phyloP scores from a whole-genome alignment of 2,329 filamentous ascomycete genomes.

The Clarireedia homoeocarpa region DNA sequence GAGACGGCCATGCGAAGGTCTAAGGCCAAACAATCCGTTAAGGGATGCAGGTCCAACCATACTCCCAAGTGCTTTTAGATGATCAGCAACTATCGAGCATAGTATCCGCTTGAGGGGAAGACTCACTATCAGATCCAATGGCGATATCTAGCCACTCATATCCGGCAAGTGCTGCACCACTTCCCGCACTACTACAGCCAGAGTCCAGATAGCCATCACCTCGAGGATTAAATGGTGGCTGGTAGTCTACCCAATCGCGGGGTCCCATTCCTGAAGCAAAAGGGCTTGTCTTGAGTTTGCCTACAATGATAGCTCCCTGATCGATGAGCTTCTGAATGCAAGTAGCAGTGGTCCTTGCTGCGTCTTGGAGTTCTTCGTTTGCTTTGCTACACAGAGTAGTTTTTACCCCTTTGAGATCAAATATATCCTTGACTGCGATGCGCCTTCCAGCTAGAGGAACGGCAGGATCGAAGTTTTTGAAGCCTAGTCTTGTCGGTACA shows the following conservation, averaged over 20 bases:
- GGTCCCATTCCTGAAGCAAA: slow-evolving; percentile 30
- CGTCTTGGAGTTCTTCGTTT: slow-evolving; percentile 43
- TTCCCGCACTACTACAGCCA: slow-evolving; percentile 39
- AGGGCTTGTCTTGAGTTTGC: slow-evolving; percentile 43
- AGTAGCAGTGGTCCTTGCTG: slow-evolving; percentile 38
- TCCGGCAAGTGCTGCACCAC: slow-evolving; percentile 34
- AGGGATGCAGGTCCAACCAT: slow-evolving; percentile 16
- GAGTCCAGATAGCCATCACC: slow-evolving; percentile 40
- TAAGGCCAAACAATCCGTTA: slow-evolving; percentile 15
- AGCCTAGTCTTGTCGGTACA: slow-evolving; percentile 1
- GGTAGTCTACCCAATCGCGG: slow-evolving; percentile 37
- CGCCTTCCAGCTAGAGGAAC: slow-evolving; percentile 49
- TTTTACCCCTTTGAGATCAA: slow-evolving; percentile 45
- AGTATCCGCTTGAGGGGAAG: neutral
- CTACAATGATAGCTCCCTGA: slow-evolving; percentile 47
- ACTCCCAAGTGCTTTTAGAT: slow-evolving; percentile 12
- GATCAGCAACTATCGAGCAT: neutral
- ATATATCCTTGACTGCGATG: slow-evolving; percentile 56
- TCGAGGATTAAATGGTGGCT: slow-evolving; percentile 33
- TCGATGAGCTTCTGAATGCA: slow-evolving; percentile 48
- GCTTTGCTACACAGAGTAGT: slow-evolving; percentile 49
- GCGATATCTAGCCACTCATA: slow-evolving; percentile 43
- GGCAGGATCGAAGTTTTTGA: neutral
- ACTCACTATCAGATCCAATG: slow-evolving; percentile 37
- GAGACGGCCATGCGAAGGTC: slow-evolving; percentile 12